Conservation (phyloP, 495 filamentous ascomycete species). For the Aspergillus bertholletiae region DNA sequence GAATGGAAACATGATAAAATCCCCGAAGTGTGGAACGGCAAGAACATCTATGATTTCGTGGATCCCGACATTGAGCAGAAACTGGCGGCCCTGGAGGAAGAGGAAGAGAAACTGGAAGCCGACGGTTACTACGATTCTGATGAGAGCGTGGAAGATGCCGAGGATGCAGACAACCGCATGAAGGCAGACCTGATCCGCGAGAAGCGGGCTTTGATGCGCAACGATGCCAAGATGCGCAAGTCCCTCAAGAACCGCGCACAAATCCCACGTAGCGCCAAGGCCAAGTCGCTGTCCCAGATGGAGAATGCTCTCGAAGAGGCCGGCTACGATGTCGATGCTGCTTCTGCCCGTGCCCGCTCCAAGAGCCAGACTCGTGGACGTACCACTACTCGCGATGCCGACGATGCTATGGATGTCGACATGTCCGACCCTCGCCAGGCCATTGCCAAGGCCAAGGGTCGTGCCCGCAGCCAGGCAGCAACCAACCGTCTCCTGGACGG, state of each 20-base stretch:
- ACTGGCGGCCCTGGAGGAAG: constrained; percentile 84
- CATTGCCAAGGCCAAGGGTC: constrained; percentile 70
- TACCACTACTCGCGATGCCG: constrained; percentile 45
- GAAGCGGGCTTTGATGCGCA: constrained; percentile 82
- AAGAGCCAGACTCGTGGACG: constrained; percentile 64
- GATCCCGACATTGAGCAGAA: constrained; percentile 95
- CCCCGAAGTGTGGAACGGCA: constrained; percentile 87
- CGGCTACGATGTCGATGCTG: constrained; percentile 76
- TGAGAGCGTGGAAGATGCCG: constrained; percentile 69
- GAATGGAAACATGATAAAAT: constrained; percentile 97
- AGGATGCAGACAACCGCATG: constrained; percentile 78
- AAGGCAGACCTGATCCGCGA: constrained; percentile 95
- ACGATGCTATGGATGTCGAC: constrained; percentile 85
- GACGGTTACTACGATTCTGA: constrained; percentile 77
- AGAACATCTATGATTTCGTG: constrained; percentile 95
- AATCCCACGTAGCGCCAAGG: constrained; percentile 72
- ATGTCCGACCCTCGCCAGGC: constrained; percentile 49
- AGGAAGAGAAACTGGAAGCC: constrained; percentile 85
- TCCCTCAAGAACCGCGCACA: constrained; percentile 91
- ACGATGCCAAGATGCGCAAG: constrained; percentile 89
- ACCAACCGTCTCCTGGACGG: constrained; percentile 85
- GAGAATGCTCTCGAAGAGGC: constrained; percentile 77
- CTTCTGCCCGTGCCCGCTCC: constrained; percentile 66
- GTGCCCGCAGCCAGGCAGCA: constrained; percentile 68
- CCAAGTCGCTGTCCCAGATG: constrained; percentile 79